Evolutionary conservation across 257 asterid species (phyloP).

Genomic region (Cruciata laevipes): DNA sequence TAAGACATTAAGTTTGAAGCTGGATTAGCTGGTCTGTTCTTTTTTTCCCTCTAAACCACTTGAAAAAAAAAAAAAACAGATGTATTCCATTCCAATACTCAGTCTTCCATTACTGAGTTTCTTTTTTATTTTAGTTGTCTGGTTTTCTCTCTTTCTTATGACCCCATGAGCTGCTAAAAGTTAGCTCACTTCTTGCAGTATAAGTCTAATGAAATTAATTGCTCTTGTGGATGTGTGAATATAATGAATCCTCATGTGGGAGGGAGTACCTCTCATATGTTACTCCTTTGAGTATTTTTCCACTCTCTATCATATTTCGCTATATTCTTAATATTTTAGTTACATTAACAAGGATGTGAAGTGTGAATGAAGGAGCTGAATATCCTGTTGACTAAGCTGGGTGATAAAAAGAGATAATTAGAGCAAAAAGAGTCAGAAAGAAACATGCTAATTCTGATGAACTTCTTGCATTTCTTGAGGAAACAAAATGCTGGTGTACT

Average conservation of each 20-base stretch:
- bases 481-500: conserved; percentile 59
- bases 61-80: neutral
- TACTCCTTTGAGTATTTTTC: neutral
- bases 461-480: conserved; percentile 57
- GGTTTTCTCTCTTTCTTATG: too few relatives aligned
- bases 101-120: neutral
- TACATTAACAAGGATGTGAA: conserved; percentile 74
- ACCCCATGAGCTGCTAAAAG: neutral
- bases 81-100: neutral
- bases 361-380: conserved; percentile 66
- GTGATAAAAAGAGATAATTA: conserved; percentile 63
- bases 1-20: neutral
- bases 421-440: conserved; percentile 86
- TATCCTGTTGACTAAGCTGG: conserved; percentile 43
- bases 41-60: neutral
- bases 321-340: conserved; percentile 29
- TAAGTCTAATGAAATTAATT: neutral
- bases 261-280: neutral
- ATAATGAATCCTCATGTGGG: neutral
- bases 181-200: neutral
- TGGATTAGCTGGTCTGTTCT: neutral
- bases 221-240: neutral
- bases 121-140: neutral
- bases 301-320: neutral
- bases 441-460: conserved; percentile 66